Evolutionary conservation across 371 early-diverging fungal species (phyloP).

Genomic region (Saksenaea oblongispora): DNA sequence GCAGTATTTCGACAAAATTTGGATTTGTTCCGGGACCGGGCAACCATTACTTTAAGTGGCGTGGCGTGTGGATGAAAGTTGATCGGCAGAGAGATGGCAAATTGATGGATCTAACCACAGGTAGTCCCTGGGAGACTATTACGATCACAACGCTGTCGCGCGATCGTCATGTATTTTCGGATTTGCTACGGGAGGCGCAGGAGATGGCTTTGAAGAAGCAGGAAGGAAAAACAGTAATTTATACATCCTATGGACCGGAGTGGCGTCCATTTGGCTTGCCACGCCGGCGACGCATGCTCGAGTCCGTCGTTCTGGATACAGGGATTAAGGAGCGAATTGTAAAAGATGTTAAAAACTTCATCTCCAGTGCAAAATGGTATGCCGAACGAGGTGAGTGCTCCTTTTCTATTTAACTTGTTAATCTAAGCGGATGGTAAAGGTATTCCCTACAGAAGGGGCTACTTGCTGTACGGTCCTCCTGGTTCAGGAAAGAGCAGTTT

Average conservation of each 20-base stretch:
- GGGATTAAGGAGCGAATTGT: conserved; percentile 78
- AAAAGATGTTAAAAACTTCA: conserved; percentile 84
- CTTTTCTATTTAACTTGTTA: background rate
- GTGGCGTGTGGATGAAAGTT: conserved; percentile 87
- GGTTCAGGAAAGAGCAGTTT: conserved; percentile 99
- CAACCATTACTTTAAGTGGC: conserved; percentile 83
- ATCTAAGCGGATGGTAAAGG: conserved; percentile 40
- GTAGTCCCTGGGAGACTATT: conserved; percentile 93
- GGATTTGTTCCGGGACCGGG: conserved; percentile 93
- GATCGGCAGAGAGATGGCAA: conserved; percentile 82
- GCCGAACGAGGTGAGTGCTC: conserved; percentile 75
- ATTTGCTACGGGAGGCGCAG: conserved; percentile 84
- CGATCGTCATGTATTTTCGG: conserved; percentile 75
- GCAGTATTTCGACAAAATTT: conserved; percentile 82
- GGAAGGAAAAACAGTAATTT: conserved; percentile 94
- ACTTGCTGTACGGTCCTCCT: conserved; percentile 97
- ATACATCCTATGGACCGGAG: conserved; percentile 93
- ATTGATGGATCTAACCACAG: conserved; percentile 89
- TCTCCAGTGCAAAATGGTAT: conserved; percentile 92
- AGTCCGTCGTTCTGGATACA: conserved; percentile 86
- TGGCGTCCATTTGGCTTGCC: conserved; percentile 98
- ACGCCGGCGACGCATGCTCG: conserved; percentile 78
- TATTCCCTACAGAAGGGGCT: conserved; percentile 97
- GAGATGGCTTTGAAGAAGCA: conserved; percentile 81
- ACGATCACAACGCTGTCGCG: conserved; percentile 88